Evolutionary conservation across 2,329 filamentous ascomycete genomes (phyloP).

Genomic region (Nigrograna mackinnonii): DNA sequence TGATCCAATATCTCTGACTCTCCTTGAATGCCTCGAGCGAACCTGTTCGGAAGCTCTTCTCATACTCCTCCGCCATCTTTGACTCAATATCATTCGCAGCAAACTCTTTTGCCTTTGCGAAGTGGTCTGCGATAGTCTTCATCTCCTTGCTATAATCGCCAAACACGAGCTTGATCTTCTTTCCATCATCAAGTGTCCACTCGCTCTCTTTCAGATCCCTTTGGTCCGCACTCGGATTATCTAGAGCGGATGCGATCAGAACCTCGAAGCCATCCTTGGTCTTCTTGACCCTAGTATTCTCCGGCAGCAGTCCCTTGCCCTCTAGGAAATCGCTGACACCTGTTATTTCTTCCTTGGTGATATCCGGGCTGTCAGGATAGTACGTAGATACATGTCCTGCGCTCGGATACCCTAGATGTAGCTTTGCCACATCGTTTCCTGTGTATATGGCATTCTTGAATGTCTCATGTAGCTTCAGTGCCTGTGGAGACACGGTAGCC

Average conservation of each 20-base stretch:
- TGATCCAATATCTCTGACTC: slow-evolving; percentile 57
- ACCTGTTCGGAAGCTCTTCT: slow-evolving; percentile 54
- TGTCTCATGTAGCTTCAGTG: slow-evolving; percentile 44
- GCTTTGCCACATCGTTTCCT: slow-evolving; percentile 42
- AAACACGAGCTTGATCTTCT: slow-evolving; percentile 50
- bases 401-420: slow-evolving; percentile 56
- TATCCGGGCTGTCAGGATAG: slow-evolving; percentile 53
- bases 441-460: slow-evolving; percentile 52
- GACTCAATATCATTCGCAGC: slow-evolving; percentile 50
- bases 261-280: slow-evolving; percentile 49
- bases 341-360: slow-evolving; percentile 53
- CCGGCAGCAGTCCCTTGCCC: slow-evolving; percentile 49
- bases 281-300: slow-evolving; percentile 55
- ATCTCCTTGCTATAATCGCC: slow-evolving; percentile 53
- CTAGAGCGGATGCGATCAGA: slow-evolving; percentile 51
- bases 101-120: slow-evolving; percentile 52
- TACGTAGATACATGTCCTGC: slow-evolving; percentile 54
- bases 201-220: slow-evolving; percentile 49
- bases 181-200: slow-evolving; percentile 51
- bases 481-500: slow-evolving; percentile 43
- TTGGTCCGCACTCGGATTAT: slow-evolving; percentile 41
- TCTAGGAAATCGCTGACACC: slow-evolving; percentile 52
- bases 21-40: slow-evolving; percentile 55
- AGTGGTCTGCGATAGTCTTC: slow-evolving; percentile 48
- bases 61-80: slow-evolving; percentile 51